Percentiles rank a stretch among this genome's conserved stretches.
Conservation (phyloP, 2,329 filamentous ascomycete genomes). For the Phialocephala subalpina region DNA sequence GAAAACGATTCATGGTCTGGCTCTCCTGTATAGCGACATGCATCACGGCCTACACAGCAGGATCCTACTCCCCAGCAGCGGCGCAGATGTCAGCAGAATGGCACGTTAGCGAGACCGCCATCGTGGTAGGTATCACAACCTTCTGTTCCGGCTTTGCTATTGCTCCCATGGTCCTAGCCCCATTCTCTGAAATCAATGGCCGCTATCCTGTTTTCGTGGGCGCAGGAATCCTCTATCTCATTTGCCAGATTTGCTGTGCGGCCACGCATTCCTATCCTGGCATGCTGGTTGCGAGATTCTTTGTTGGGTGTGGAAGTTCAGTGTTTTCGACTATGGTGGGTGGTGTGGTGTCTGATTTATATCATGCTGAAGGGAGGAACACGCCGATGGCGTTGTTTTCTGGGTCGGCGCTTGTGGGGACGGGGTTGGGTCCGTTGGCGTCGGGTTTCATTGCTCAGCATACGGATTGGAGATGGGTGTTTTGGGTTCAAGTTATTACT, state of each 20-base stretch:
- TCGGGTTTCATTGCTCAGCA: slow-evolving; percentile 73
- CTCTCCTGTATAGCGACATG: slow-evolving; percentile 80
- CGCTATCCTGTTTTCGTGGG: slow-evolving; percentile 82
- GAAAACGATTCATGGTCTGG: slow-evolving; percentile 75
- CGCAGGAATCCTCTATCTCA: slow-evolving; percentile 75
- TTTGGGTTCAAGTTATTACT: slow-evolving; percentile 83
- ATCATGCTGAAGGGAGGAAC: slow-evolving; percentile 79
- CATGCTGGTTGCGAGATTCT: slow-evolving; percentile 78
- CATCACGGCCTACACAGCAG: slow-evolving; percentile 82
- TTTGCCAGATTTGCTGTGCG: slow-evolving; percentile 77
- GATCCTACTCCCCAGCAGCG: slow-evolving; percentile 78
- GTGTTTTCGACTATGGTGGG: slow-evolving; percentile 90
- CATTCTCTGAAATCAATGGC: slow-evolving; percentile 88
- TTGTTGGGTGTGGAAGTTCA: slow-evolving; percentile 79
- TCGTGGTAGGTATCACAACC: slow-evolving; percentile 78
- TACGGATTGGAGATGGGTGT: slow-evolving; percentile 83
- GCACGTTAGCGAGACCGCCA: slow-evolving; percentile 68
- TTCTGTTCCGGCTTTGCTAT: slow-evolving; percentile 85
- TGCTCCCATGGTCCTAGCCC: slow-evolving; percentile 87
- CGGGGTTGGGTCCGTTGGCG: slow-evolving; percentile 79
- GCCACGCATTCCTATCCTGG: slow-evolving; percentile 73
- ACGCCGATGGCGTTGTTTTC: slow-evolving; percentile 91
- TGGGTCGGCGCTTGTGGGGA: slow-evolving; percentile 80
- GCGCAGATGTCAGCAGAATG: slow-evolving; percentile 72
- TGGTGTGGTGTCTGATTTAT: slow-evolving; percentile 90